These are phyloP conservation scores for Penicillium soppii DNA, from an alignment of 495 filamentous ascomycete genomes.

Conservation along the genomic window DNA sequence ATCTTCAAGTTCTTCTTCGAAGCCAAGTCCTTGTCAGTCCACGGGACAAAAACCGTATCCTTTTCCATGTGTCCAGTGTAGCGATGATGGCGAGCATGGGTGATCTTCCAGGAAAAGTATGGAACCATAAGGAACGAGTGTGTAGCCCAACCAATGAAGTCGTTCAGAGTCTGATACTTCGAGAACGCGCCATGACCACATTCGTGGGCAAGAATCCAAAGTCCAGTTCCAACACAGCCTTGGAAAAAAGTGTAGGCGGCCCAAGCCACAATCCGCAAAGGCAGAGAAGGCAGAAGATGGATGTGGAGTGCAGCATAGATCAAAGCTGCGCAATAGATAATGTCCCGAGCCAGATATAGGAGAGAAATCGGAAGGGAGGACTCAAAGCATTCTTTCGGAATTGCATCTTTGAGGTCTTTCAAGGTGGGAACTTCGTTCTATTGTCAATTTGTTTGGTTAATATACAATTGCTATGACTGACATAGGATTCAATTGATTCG, in stretches of 20 bases:
- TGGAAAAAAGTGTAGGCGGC: conserved; percentile 21
- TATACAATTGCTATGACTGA: not conserved
- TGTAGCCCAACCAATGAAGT: conserved; percentile 63
- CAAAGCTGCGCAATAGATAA: conserved; percentile 18
- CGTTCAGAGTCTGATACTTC: conserved; percentile 56
- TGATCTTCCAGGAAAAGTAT: conserved; percentile 77
- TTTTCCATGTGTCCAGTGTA: conserved; percentile 58
- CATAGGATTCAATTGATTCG: not conserved
- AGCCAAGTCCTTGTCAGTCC: conserved; percentile 41
- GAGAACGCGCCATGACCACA: conserved; percentile 65
- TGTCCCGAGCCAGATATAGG: conserved; percentile 18
- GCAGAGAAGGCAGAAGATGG: conserved; percentile 20
- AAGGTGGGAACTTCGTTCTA: conserved; percentile 2
- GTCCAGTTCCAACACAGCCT: conserved; percentile 27
- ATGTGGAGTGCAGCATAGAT: conserved; percentile 24
- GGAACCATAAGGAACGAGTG: conserved; percentile 68
- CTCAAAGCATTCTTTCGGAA: conserved; percentile 29
- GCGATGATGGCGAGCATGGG: conserved; percentile 71
- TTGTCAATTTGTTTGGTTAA: not conserved
- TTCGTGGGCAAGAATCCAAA: conserved; percentile 30
- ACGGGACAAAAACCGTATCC: conserved; percentile 60
- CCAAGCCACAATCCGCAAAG: conserved; percentile 20
- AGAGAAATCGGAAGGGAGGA: conserved; percentile 18
- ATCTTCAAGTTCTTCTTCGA: conserved; percentile 29
- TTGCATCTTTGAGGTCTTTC: conserved; percentile 9